A percentile compares a stretch with the other conserved stretches of the same genome.
phyloP scores from a whole-genome alignment of 371 early-diverging fungal genomes.

The Mucor velutinosus region DNA sequence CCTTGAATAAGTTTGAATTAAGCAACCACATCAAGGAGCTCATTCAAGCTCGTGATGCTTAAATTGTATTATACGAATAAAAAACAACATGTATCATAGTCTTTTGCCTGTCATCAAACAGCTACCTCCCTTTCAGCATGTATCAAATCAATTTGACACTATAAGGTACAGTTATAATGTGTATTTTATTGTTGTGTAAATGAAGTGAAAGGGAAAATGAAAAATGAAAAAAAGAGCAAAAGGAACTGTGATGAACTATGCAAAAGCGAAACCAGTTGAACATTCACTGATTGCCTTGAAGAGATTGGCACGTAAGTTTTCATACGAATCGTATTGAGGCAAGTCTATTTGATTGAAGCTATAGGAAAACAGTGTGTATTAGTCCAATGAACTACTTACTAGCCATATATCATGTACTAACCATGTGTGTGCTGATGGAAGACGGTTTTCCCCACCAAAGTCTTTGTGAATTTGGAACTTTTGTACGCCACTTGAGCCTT shows the following conservation, averaged over 20 bases:
- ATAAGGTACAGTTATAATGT: not conserved
- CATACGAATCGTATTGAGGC: constrained; percentile 94
- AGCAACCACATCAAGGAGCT: constrained; percentile 62
- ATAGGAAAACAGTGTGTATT: constrained; percentile 2
- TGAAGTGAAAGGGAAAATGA: not conserved
- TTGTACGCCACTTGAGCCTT: constrained; percentile 94
- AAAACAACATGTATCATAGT: not conserved
- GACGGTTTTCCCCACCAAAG: constrained; percentile 78
- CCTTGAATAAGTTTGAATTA: constrained; percentile 48
- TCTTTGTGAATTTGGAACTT: constrained; percentile 99
- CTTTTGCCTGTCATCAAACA: not conserved
- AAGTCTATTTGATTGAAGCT: constrained; percentile 98
- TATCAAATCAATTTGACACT: not conserved
- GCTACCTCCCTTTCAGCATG: not conserved
- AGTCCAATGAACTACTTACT: not conserved
- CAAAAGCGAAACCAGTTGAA: constrained; percentile 94
- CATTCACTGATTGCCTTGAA: constrained; percentile 94
- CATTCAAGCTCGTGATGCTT: constrained; percentile 41
- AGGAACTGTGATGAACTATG: constrained; percentile 42
- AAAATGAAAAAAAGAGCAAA: not conserved
- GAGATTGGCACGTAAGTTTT: constrained; percentile 79
- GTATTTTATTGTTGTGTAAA: not conserved
- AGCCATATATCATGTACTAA: constrained; percentile 38
- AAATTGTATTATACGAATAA: not conserved
- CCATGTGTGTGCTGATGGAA: constrained; percentile 99